Evolutionary conservation across 306 rosid genomes (phyloP).

Genomic region (Parietaria judaica): DNA sequence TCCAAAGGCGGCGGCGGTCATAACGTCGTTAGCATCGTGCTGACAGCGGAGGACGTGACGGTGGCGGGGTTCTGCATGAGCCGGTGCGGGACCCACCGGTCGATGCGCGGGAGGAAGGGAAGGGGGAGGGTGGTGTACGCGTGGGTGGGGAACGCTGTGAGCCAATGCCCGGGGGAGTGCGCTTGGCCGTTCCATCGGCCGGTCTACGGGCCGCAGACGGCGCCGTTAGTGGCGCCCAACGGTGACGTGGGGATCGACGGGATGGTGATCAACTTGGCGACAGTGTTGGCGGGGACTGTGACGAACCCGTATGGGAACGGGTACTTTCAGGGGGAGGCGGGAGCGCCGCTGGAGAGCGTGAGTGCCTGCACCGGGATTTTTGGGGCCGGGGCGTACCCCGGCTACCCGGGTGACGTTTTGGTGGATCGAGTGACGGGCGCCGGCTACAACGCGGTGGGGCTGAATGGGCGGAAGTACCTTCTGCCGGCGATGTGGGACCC

Average conservation of each 20-base stretch:
- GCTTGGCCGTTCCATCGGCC: conserved; percentile 32
- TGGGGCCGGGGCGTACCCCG: conserved; percentile 29
- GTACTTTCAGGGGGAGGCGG: conserved; percentile 22
- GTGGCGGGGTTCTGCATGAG: conserved; percentile 24
- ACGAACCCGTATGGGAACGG: conserved; percentile 27
- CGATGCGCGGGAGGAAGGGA: background rate
- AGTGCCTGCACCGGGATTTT: conserved; percentile 28
- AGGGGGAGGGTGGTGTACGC: conserved; percentile 8
- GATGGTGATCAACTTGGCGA: conserved; percentile 27
- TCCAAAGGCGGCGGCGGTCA: background rate
- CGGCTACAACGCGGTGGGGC: conserved; percentile 36
- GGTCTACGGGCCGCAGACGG: conserved; percentile 28
- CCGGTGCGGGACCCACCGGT: conserved; percentile 22
- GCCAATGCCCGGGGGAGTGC: conserved; percentile 28
- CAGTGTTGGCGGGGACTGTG: conserved; percentile 27
- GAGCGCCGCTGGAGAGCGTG: conserved; percentile 26
- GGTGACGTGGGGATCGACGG: conserved; percentile 28
- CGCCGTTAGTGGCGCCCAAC: conserved; percentile 22
- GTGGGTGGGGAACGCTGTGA: conserved; percentile 28
- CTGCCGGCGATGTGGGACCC: conserved; percentile 52
- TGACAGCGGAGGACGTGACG: conserved; percentile 22
- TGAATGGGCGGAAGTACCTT: conserved; percentile 29
- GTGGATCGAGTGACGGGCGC: conserved; percentile 20
- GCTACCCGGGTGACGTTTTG: conserved; percentile 20
- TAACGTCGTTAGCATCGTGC: conserved; percentile 12